These are phyloP conservation scores for Linderina pennispora DNA, from an alignment of 192 early-diverging fungal species.

Conservation along the genomic window DNA sequence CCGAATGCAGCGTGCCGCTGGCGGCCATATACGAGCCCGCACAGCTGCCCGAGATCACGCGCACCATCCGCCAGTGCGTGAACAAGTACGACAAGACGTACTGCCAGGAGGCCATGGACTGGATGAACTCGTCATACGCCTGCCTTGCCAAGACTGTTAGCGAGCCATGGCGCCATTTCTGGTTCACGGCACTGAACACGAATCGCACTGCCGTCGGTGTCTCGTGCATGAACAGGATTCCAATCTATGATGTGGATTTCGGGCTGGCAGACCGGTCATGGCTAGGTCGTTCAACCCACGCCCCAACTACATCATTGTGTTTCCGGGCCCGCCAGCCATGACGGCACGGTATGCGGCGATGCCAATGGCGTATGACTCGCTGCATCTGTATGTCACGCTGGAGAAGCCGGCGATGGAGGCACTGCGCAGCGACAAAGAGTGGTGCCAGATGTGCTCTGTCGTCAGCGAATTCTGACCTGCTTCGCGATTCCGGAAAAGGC, in stretches of 20 bases:
- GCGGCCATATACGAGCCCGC: conserved; percentile 2
- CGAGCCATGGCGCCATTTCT: conserved; percentile 39
- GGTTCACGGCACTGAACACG: conserved; percentile 35
- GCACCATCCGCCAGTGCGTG: conserved; percentile 13
- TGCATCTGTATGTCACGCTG: conserved; percentile 38
- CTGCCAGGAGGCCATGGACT: conserved; percentile 23
- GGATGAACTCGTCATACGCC: conserved; percentile 20
- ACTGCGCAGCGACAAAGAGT: conserved; percentile 14
- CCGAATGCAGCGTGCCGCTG: conserved; percentile 8
- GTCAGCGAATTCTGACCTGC: conserved; percentile 19
- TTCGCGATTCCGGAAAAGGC: too few species aligned
- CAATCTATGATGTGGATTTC: conserved; percentile 36
- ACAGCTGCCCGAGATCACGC: conserved; percentile 5
- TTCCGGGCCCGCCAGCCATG: conserved; percentile 24
- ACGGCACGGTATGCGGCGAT: background rate
- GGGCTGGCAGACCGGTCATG: conserved; percentile 32
- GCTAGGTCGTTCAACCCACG: conserved; percentile 36
- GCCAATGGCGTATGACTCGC: conserved; percentile 4
- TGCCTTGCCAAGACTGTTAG: conserved; percentile 4
- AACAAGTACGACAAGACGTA: conserved; percentile 19
- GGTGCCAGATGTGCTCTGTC: conserved; percentile 15
- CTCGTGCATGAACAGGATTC: conserved; percentile 40
- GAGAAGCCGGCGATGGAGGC: conserved; percentile 29
- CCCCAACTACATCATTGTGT: conserved; percentile 37
- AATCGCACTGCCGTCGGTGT: conserved; percentile 19